Percentiles rank a stretch among this genome's conserved stretches.
These are phyloP conservation scores for Gracilaria domingensis DNA, from an alignment of 23 red algal genomes.

Conservation along the genomic window DNA sequence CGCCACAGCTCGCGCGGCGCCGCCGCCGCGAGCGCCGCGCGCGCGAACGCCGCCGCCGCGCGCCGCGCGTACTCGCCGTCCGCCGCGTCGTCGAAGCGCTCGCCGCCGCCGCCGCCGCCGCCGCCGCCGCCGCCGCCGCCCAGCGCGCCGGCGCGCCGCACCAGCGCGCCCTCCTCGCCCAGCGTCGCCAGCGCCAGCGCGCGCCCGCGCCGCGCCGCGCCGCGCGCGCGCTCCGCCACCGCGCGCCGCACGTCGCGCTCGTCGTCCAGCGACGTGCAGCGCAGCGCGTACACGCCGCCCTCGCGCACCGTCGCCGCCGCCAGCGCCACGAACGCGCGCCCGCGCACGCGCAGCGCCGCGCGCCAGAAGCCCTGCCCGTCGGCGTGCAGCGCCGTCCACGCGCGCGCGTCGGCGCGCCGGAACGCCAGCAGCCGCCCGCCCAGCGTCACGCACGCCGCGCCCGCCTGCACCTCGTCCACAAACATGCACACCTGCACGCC, in stretches of 20 bases:
- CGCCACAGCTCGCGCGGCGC: not conserved
- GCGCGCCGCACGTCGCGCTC: not conserved
- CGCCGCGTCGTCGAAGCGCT: not conserved
- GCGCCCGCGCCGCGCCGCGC: not conserved
- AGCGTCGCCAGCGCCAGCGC: not conserved
- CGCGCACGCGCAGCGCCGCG: not conserved
- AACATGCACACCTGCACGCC: conserved; percentile 11
- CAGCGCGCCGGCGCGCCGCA: not conserved
- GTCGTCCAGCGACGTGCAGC: conserved; percentile 19
- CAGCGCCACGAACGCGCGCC: not conserved
- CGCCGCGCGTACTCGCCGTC: not conserved
- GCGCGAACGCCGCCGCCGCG: not conserved
- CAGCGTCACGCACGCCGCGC: not conserved
- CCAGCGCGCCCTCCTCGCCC: not conserved
- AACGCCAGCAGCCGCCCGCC: conserved; percentile 23
- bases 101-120: not conserved
- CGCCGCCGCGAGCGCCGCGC: not conserved
- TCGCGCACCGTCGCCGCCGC: not conserved
- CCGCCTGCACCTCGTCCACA: not conserved
- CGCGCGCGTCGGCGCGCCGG: not conserved
- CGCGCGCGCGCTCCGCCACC: not conserved
- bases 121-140: not conserved
- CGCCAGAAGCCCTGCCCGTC: not conserved
- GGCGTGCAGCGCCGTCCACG: conserved; percentile 8
- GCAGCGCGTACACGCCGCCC: conserved; percentile 14